Evolutionary conservation across 495 filamentous ascomycete genomes (phyloP).

Genomic region (Aspergillus biplanus): DNA sequence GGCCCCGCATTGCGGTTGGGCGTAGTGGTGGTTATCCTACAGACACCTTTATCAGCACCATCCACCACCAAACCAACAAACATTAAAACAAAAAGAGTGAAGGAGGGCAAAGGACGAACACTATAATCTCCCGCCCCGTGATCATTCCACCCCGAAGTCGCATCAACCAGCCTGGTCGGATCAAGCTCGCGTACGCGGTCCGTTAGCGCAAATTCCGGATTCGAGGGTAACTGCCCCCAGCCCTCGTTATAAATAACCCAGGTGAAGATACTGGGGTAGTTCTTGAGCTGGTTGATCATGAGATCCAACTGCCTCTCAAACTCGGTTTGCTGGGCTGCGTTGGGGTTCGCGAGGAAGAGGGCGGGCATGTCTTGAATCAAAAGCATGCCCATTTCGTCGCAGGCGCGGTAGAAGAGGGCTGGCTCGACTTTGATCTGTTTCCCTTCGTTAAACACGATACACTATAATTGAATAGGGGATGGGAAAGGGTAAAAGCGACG

Average conservation of each 20-base stretch:
- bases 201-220: slow-evolving; percentile 60
- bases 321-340: slow-evolving; percentile 57
- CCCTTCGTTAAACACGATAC: neutral
- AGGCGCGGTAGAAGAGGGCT: slow-evolving; percentile 66
- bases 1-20: slow-evolving; percentile 69
- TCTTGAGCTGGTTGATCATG: slow-evolving; percentile 63
- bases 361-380: slow-evolving; percentile 74
- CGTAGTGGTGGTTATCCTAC: slow-evolving; percentile 72
- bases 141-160: slow-evolving; percentile 64
- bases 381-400: slow-evolving; percentile 64
- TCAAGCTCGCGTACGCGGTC: slow-evolving; percentile 57
- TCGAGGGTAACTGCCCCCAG: slow-evolving; percentile 61
- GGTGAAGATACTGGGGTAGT: slow-evolving; percentile 60
- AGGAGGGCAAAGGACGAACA: slow-evolving; percentile 25
- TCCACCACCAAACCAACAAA: no score
- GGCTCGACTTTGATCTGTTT: slow-evolving; percentile 68
- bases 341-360: slow-evolving; percentile 47
- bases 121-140: slow-evolving; percentile 63
- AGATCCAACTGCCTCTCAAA: slow-evolving; percentile 65
- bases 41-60: slow-evolving; percentile 10
- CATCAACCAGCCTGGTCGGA: slow-evolving; percentile 62
- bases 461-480: neutral
- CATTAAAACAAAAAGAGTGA: neutral
- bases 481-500: slow-evolving; percentile 21
- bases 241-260: slow-evolving; percentile 74